Evolutionary conservation across 2,329 filamentous ascomycete species (phyloP).

Genomic region (Laburnicola sp.): DNA sequence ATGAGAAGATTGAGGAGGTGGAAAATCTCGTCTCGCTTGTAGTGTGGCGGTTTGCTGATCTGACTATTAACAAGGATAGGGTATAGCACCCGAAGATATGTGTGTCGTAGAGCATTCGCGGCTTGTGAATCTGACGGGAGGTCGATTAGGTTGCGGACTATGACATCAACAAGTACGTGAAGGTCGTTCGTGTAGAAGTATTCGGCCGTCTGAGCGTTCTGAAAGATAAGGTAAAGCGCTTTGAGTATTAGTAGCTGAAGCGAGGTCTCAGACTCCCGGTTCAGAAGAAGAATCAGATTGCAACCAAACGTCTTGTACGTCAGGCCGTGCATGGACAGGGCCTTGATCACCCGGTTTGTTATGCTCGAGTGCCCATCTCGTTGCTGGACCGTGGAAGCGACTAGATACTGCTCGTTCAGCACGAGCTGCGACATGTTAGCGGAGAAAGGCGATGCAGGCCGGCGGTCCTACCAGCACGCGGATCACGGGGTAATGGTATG

Average conservation of each 20-base stretch:
- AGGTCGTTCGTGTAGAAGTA: conserved; percentile 99
- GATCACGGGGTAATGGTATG: conserved; percentile 95
- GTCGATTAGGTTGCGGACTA: conserved; percentile 95
- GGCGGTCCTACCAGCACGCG: conserved; percentile 74
- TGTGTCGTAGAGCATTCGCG: conserved; percentile 71
- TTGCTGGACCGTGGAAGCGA: conserved; percentile 56
- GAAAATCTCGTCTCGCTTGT: conserved; percentile 85
- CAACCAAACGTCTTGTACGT: conserved; percentile 93
- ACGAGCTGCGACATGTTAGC: conserved; percentile 66
- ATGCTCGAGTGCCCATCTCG: conserved; percentile 56
- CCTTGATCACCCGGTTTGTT: conserved; percentile 93
- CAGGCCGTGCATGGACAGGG: conserved; percentile 77
- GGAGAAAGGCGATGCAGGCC: background rate
- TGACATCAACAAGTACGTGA: conserved; percentile 89
- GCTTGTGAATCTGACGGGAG: conserved; percentile 74
- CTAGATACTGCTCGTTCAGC: conserved; percentile 97
- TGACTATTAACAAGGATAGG: conserved; percentile 91
- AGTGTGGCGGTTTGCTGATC: conserved; percentile 80
- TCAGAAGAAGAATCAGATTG: conserved; percentile 92
- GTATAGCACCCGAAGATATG: conserved; percentile 89
- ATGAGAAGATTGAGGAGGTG: conserved; percentile 72
- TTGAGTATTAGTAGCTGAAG: conserved; percentile 96
- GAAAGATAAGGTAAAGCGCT: conserved; percentile 92
- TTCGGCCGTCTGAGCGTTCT: conserved; percentile 86
- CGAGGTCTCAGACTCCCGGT: conserved; percentile 90